phyloP scores from a whole-genome alignment of 345 rosid genomes.

The Lepidium aucheri region DNA sequence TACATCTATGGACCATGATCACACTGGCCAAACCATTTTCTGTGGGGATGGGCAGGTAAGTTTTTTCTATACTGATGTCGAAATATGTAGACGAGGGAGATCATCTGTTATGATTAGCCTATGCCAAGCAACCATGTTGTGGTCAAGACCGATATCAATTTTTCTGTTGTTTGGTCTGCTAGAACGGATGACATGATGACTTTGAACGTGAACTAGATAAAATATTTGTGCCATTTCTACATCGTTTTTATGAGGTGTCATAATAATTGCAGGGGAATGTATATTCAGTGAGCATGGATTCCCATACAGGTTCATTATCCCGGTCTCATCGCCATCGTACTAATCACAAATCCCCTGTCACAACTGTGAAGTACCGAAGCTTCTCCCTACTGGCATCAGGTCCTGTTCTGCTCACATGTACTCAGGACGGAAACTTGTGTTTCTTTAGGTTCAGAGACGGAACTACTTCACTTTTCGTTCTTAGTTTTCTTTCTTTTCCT shows the following conservation, averaged over 20 bases:
- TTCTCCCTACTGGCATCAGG: slow-evolving; percentile 85
- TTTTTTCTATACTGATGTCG: not conserved
- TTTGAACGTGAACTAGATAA: not conserved
- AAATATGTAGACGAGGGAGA: not conserved
- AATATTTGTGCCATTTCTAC: not conserved
- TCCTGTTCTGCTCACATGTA: slow-evolving; percentile 85
- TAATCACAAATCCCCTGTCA: slow-evolving; percentile 63
- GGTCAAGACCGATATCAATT: not conserved
- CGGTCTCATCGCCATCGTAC: slow-evolving; percentile 70
- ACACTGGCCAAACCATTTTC: slow-evolving; percentile 88
- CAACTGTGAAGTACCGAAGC: slow-evolving; percentile 86
- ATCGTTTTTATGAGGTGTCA: not conserved
- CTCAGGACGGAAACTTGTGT: slow-evolving; percentile 79
- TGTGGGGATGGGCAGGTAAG: slow-evolving; percentile 86
- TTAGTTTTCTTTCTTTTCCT: not conserved
- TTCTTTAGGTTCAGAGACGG: slow-evolving; percentile 65
- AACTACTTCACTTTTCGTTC: not conserved
- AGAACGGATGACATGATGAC: not conserved
- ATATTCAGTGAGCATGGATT: slow-evolving; percentile 72
- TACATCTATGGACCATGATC: slow-evolving; percentile 97
- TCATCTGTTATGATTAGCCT: not conserved
- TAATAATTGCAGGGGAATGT: slow-evolving; percentile 57
- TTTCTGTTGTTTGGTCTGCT: not conserved
- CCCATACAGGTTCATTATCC: slow-evolving; percentile 68
- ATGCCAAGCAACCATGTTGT: not conserved